Base-by-base conservation (phyloP, 1,139 yeast genomes). In the Pichia norvegensis region DNA sequence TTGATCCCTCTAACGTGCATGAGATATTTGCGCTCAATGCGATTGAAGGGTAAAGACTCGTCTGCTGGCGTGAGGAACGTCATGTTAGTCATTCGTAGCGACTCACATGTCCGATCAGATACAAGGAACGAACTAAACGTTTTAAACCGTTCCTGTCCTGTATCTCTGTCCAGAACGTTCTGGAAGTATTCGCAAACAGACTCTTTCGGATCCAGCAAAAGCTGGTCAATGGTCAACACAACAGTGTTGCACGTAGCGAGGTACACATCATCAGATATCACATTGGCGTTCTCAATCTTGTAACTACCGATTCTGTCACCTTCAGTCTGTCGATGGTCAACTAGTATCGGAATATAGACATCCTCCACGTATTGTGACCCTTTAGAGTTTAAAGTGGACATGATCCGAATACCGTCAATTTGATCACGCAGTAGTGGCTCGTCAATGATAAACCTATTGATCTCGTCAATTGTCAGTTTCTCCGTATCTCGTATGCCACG, bases 201-300 rank as follows among this genome's bases (percentile, higher is more conserved):
- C n/a, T 47, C 47, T 20, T 55, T 50, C 13, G 46, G 47, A 29
- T 59, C 54, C 4, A 42, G 48, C 5, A 85, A 57, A 7, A 81
- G 58, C 9, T 66, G 58, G 50, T 81, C 82, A 3, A 86, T 69
- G 0, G 87, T 92, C 51, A 86, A 95, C 8, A 90, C 79, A 25
- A 78, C 77, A 0, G 95, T 83, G 53, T 80, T 70, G 54, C 81
- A 85, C 44, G 81, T 78, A 38, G 76, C 74, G 2, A 95, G 92
- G 47, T 67, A 66, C 40, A 82, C 62, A 59, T 87, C 87, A 0
- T 72, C 62, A 31, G 82, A 87, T 3, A 85, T 75, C 3, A 87
- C 72, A 1, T 74, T 69, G 1, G 71, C 61, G 21, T 68, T 65
- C 56, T 82, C 85, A n/a, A 79, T 66, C 23, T 54, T 52, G 39